Evolutionary conservation across 805 yeast genomes (phyloP).

Genomic region (Wickerhamomyces subpelliculosus): DNA sequence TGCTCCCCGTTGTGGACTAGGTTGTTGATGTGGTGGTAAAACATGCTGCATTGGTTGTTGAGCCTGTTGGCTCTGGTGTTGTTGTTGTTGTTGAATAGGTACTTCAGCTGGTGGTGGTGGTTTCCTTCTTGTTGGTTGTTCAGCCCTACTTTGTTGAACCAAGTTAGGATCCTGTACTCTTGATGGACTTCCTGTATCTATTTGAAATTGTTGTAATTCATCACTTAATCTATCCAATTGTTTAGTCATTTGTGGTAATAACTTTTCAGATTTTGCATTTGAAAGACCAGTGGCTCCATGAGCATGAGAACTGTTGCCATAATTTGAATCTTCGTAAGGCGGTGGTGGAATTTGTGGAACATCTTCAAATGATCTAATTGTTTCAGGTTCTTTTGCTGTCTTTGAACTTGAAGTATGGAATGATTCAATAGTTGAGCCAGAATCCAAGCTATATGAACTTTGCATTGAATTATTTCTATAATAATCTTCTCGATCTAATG

Average conservation of each 20-base stretch:
- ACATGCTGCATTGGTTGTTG: background rate
- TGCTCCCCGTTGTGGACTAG: too few species aligned
- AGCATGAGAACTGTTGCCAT: background rate
- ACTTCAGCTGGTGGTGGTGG: background rate
- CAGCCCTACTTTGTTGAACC: too few species aligned
- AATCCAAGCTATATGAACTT: slow-evolving; percentile 1
- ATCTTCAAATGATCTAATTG: background rate
- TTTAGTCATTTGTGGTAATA: background rate
- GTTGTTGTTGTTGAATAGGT: background rate
- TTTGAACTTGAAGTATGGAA: background rate
- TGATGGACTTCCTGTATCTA: background rate
- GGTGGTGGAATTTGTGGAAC: too few species aligned
- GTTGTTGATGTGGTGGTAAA: background rate
- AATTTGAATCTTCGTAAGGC: background rate
- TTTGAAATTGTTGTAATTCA: slow-evolving; percentile 1
- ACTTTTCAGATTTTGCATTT: background rate
- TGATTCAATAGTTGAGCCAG: background rate
- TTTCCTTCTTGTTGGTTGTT: too few species aligned
- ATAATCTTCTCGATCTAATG: background rate
- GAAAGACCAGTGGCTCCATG: too few species aligned
- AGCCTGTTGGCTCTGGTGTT: background rate
- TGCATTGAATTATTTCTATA: background rate
- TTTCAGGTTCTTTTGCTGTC: background rate
- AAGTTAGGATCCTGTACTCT: background rate
- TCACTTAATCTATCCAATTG: slow-evolving; percentile 1